Evolutionary conservation across 805 yeast genomes (phyloP), one percentile per base, ranked within the genome.

Genomic region (Cyberlindnera maritima): DNA sequence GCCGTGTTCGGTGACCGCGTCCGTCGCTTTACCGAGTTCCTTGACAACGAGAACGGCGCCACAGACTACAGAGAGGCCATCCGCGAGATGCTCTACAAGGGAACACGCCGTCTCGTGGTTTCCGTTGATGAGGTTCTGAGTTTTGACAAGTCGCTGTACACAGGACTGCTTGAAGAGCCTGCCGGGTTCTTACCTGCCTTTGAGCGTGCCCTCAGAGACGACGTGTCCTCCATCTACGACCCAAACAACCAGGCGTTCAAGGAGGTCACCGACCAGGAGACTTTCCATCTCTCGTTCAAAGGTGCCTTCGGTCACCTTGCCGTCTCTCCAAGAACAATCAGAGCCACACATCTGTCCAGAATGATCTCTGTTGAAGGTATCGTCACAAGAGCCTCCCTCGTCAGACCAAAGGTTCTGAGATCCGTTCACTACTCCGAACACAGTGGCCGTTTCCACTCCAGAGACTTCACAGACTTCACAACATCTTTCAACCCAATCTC

Each of bases 301-400:
- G 99, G 99, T 44, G 83, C 97, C 0, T 89, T 94, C 66, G 98
- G 98, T 46, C 79, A 83, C 46, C 91, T 90, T 62, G 77, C 85
- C 38, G 82, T 92, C 25, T 84, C 90, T 20, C 97, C 99, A 18
- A 78, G 98, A 60, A 81, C 96, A 3, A 81, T 94, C 47, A 79
- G 83, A 49, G 84, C 98, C 2, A 68, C 76, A 13, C 84, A 80
- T 54, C 71, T 94, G 43, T 89, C 96, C 46, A 83, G 84, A 61
- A 71, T 92, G 77, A 80, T 94, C 37, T 83, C 96, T 1, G 74
- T 94, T 20, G 97, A 94, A 68, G 99, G 99, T 46, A 94, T 94
- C 57, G 96, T 94, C 15, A 92, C 98, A 1, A 76, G 94, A 53
- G 91, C 96, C 26, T 90, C 97, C 1, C 73, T 94, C 48, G 96